These are phyloP conservation scores for Prunus davidiana DNA, from an alignment of 306 rosid species.

Conservation along the genomic window DNA sequence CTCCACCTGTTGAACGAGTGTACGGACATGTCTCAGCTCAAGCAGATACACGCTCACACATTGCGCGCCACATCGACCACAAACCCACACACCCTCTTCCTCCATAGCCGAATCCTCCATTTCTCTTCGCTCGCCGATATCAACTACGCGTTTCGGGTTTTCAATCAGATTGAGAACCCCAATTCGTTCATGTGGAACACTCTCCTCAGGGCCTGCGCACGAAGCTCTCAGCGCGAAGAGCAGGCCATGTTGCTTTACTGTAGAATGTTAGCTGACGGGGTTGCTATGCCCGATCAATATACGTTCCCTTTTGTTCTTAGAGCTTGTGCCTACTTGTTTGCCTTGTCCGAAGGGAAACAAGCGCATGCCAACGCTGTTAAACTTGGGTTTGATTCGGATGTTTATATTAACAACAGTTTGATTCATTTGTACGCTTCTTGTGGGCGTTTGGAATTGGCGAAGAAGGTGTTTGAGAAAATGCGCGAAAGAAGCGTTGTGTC, in stretches of 20 bases:
- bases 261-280: constrained; percentile 46
- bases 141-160: constrained; percentile 53
- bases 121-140: constrained; percentile 39
- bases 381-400: constrained; percentile 58
- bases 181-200: constrained; percentile 88
- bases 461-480: constrained; percentile 52
- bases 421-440: constrained; percentile 74
- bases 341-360: constrained; percentile 63
- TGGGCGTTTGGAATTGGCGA: constrained; percentile 56
- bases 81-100: constrained; percentile 44
- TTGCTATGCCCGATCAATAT: constrained; percentile 46
- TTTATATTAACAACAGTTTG: constrained; percentile 62
- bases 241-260: constrained; percentile 44
- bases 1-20: constrained; percentile 44
- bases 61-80: constrained; percentile 49
- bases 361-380: constrained; percentile 57
- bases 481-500: constrained; percentile 57
- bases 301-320: constrained; percentile 74
- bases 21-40: constrained; percentile 40
- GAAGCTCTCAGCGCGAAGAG: constrained; percentile 38
- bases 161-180: constrained; percentile 42
- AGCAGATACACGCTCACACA: constrained; percentile 73
- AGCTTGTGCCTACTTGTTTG: constrained; percentile 67
- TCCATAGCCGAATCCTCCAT: constrained; percentile 51
- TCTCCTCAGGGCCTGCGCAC: constrained; percentile 64